Conservation (phyloP, 495 filamentous ascomycete species). For the Xylaria acuta region DNA sequence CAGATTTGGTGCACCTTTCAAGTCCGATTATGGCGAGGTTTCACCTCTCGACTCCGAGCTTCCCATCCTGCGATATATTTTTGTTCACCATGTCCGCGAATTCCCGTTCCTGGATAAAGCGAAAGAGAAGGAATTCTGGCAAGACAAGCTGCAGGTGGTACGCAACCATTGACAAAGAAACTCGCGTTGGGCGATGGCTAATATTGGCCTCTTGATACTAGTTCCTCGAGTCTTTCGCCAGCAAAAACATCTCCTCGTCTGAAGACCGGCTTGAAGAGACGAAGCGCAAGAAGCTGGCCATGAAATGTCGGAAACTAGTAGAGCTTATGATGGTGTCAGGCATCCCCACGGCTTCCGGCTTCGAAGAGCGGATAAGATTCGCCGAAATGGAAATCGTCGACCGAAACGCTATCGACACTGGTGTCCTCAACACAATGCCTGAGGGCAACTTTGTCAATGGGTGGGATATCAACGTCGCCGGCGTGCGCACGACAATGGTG, state of each 20-base stretch:
- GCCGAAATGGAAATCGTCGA: slow-evolving; percentile 97
- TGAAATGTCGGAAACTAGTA: slow-evolving; percentile 92
- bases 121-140: slow-evolving; percentile 98
- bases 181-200: slow-evolving; percentile 26
- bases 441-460: slow-evolving; percentile 91
- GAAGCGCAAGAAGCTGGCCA: slow-evolving; percentile 87
- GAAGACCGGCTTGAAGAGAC: slow-evolving; percentile 96
- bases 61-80: slow-evolving; percentile 93
- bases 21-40: slow-evolving; percentile 89
- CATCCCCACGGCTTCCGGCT: slow-evolving; percentile 92
- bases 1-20: slow-evolving; percentile 94
- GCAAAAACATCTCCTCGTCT: slow-evolving; percentile 94
- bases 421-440: slow-evolving; percentile 81
- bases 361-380: slow-evolving; percentile 95
- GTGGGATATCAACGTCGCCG: slow-evolving; percentile 97
- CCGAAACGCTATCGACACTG: slow-evolving; percentile 86
- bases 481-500: slow-evolving; percentile 77
- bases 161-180: slow-evolving; percentile 42
- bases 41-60: slow-evolving; percentile 92
- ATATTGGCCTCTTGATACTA: slow-evolving; percentile 41
- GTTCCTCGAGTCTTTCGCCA: slow-evolving; percentile 98
- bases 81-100: slow-evolving; percentile 96
- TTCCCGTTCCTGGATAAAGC: slow-evolving; percentile 97
- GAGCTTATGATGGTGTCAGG: slow-evolving; percentile 99
- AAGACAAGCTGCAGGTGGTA: slow-evolving; percentile 95